Conservation (phyloP, 805 yeast genomes). For the Wickerhamomyces bisporus region DNA sequence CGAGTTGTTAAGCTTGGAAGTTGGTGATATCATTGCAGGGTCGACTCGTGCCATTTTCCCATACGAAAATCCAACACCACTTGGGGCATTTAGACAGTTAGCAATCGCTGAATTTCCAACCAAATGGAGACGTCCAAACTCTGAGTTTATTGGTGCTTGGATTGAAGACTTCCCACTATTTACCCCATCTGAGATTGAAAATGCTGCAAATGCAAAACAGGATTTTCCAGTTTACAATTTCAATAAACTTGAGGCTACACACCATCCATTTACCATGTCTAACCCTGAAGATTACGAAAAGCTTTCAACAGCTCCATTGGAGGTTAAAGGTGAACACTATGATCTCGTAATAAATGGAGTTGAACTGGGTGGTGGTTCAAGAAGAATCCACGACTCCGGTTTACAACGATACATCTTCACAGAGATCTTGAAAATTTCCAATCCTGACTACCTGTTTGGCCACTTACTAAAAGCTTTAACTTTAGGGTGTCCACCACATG, state of each 20-base stretch:
- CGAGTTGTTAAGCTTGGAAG: slow-evolving; percentile 34
- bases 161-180: slow-evolving; percentile 90
- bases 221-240: slow-evolving; percentile 61
- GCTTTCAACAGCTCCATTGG: slow-evolving; percentile 50
- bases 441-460: slow-evolving; percentile 68
- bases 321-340: slow-evolving; percentile 84
- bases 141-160: slow-evolving; percentile 65
- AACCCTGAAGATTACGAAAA: slow-evolving; percentile 59
- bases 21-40: slow-evolving; percentile 75
- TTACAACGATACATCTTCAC: slow-evolving; percentile 73
- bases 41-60: slow-evolving; percentile 65
- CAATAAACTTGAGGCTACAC: slow-evolving; percentile 59
- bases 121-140: slow-evolving; percentile 30
- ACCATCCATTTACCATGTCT: slow-evolving; percentile 97
- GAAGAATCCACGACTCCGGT: slow-evolving; percentile 84
- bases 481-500: slow-evolving; percentile 98
- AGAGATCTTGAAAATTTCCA: slow-evolving; percentile 51
- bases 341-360: slow-evolving; percentile 92
- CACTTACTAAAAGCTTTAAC: slow-evolving; percentile 78
- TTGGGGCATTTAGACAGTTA: slow-evolving; percentile 80
- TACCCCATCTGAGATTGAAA: slow-evolving; percentile 54
- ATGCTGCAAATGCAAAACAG: slow-evolving; percentile 12
- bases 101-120: slow-evolving; percentile 52
- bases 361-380: slow-evolving; percentile 95
- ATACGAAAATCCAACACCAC: slow-evolving; percentile 93